phyloP scores from a whole-genome alignment of 768 basidiomycete species.

The Exsudoporus frostii region DNA sequence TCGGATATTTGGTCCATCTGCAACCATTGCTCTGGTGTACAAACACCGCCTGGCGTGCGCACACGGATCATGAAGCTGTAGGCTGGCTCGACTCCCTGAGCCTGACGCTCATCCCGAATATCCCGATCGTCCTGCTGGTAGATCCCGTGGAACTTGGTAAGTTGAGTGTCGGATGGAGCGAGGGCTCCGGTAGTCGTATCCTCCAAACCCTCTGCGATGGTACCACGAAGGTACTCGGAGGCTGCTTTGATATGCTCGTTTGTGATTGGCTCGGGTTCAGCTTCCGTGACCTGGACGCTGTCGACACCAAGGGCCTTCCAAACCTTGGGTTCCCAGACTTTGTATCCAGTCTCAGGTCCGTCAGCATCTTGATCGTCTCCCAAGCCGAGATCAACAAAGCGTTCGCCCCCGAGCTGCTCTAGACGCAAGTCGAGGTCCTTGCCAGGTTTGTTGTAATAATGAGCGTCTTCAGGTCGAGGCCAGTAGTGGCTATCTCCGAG shows the following conservation, averaged over 20 bases:
- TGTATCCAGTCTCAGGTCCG: constrained; percentile 94
- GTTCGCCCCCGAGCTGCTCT: constrained; percentile 74
- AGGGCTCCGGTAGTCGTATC: constrained; percentile 89
- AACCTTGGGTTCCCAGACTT: constrained; percentile 85
- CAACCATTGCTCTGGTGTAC: constrained; percentile 88
- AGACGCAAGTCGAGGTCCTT: constrained; percentile 86
- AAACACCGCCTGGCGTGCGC: constrained; percentile 94
- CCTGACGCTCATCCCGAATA: constrained; percentile 93
- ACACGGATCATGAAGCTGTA: constrained; percentile 99
- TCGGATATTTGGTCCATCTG: constrained; percentile 96
- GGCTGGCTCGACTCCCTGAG: constrained; percentile 90
- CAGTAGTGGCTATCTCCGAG: constrained; percentile 99
- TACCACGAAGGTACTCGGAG: constrained; percentile 89
- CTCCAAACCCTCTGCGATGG: constrained; percentile 86
- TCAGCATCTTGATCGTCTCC: constrained; percentile 98
- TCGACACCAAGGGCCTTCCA: constrained; percentile 97
- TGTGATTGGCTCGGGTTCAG: constrained; percentile 94
- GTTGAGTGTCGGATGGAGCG: constrained; percentile 83
- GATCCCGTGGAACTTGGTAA: constrained; percentile 97
- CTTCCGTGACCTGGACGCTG: constrained; percentile 80
- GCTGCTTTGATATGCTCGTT: constrained; percentile 99
- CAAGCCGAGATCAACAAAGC: constrained; percentile 72
- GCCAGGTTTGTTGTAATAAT: constrained; percentile 96
- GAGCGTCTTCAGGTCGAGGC: constrained; percentile 95
- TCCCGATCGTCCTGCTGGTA: constrained; percentile 98